Evolutionary conservation across 441 rosid genomes (phyloP).

Genomic region (Pelargonium australe): DNA sequence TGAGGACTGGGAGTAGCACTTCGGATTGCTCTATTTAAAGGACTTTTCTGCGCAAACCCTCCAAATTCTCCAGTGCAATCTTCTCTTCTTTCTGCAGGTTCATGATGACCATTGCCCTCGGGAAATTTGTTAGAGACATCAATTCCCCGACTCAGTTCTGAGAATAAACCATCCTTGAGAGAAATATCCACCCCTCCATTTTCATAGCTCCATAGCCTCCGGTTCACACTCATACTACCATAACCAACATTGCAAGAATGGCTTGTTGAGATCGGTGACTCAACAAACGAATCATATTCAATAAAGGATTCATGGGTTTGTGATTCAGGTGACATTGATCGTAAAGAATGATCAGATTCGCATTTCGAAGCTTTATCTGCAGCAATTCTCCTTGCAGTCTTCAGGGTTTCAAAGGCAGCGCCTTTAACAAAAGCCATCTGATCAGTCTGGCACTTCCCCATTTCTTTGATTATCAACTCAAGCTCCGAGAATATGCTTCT

Average conservation of each 20-base stretch:
- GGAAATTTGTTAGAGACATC: conserved; percentile 31
- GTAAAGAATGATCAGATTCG: conserved; percentile 46
- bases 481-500: conserved; percentile 73
- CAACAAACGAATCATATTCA: conserved; percentile 59
- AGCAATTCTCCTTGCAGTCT: conserved; percentile 59
- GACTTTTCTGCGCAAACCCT: conserved; percentile 50
- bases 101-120: conserved; percentile 35
- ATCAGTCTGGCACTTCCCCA: conserved; percentile 76
- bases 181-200: conserved; percentile 76
- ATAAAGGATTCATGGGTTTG: conserved; percentile 59
- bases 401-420: conserved; percentile 80
- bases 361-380: conserved; percentile 40
- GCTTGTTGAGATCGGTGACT: conserved; percentile 57
- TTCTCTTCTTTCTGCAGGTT: conserved; percentile 30
- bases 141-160: conserved; percentile 39
- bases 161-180: conserved; percentile 75
- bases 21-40: conserved; percentile 34
- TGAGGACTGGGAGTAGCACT: conserved; percentile 74
- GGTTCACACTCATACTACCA: conserved; percentile 59
- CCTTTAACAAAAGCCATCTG: conserved; percentile 68
- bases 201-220: conserved; percentile 58
- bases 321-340: conserved; percentile 69
- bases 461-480: conserved; percentile 57
- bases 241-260: conserved; percentile 38
- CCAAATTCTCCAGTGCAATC: conserved; percentile 43